Conservation (phyloP, 805 yeast species). For the Saccharomycopsis fermentans region DNA sequence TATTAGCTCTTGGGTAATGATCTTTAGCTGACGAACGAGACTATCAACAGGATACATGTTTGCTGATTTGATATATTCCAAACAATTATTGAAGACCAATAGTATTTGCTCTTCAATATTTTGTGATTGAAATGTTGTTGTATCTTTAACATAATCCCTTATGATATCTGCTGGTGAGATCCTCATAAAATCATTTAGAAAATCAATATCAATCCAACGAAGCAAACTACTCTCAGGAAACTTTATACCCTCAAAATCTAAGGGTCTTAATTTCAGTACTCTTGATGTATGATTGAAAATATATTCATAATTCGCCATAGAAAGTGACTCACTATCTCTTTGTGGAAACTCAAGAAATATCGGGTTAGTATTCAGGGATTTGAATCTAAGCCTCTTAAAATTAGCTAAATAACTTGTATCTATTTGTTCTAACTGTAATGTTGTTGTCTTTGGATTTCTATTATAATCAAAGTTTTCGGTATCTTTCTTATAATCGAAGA, state of each 20-base stretch:
- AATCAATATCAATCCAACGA: constrained; percentile 2
- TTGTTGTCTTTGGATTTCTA: constrained; percentile 11
- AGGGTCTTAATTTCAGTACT: constrained; percentile 2
- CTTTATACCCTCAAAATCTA: not conserved
- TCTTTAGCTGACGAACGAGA: constrained; percentile 2
- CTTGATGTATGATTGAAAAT: constrained; percentile 8
- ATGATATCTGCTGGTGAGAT: not conserved
- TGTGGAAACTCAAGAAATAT: not conserved
- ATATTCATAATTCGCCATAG: constrained; percentile 7
- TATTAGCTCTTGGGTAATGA: constrained; percentile 1
- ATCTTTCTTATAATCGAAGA: constrained; percentile 2
- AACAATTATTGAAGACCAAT: not conserved
- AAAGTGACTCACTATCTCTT: not conserved
- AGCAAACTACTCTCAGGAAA: constrained; percentile 6
- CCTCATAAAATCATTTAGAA: not conserved
- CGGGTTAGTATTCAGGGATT: not conserved
- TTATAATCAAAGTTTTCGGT: constrained; percentile 6
- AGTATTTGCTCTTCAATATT: constrained; percentile 3
- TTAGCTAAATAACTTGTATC: not conserved
- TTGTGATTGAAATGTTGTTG: not conserved
- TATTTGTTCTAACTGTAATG: constrained; percentile 11
- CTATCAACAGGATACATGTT: constrained; percentile 2
- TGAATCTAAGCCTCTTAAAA: not conserved
- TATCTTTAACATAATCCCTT: not conserved
- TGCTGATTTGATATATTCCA: constrained; percentile 7